Conservation (phyloP, 495 filamentous ascomycete genomes). For the Hypoxylon trugodes region DNA sequence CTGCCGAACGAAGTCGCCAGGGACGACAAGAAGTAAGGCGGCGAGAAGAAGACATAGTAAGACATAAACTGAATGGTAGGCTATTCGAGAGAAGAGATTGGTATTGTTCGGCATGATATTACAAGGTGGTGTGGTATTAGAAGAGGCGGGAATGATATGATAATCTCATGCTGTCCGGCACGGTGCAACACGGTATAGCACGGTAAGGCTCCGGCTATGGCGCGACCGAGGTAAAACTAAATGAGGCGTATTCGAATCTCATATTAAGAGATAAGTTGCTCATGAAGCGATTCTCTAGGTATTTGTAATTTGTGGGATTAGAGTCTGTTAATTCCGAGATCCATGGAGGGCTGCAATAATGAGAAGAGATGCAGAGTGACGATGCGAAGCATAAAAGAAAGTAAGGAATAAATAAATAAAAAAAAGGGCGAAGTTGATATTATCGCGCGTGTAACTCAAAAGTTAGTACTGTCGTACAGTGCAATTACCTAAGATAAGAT, state of each 20-base stretch:
- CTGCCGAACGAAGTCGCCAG: slow-evolving; percentile 84
- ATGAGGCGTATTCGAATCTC: slow-evolving; percentile 20
- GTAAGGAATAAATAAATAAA: too few species aligned
- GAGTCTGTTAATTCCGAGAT: slow-evolving; percentile 5
- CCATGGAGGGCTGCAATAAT: slow-evolving; percentile 19
- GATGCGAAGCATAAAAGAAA: slow-evolving; percentile 11
- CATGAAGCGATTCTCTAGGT: slow-evolving; percentile 6
- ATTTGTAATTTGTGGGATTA: neutral
- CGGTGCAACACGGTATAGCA: slow-evolving; percentile 14
- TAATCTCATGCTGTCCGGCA: slow-evolving; percentile 19
- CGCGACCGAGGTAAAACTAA: slow-evolving; percentile 23
- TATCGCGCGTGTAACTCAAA: slow-evolving; percentile 10
- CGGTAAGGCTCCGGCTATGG: slow-evolving; percentile 27
- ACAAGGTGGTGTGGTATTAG: slow-evolving; percentile 8
- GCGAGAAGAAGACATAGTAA: slow-evolving; percentile 77
- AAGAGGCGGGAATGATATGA: neutral
- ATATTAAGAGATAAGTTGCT: slow-evolving; percentile 33
- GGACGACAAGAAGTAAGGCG: slow-evolving; percentile 79
- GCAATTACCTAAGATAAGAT: slow-evolving; percentile 18
- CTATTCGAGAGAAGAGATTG: slow-evolving; percentile 70
- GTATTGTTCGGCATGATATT: slow-evolving; percentile 44
- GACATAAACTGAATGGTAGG: slow-evolving; percentile 83
- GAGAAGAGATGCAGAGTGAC: neutral
- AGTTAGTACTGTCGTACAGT: slow-evolving; percentile 12
- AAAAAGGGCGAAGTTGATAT: slow-evolving; percentile 20